Conservation (phyloP, 2,329 filamentous ascomycete genomes). For the Harringtonia lauricola region DNA sequence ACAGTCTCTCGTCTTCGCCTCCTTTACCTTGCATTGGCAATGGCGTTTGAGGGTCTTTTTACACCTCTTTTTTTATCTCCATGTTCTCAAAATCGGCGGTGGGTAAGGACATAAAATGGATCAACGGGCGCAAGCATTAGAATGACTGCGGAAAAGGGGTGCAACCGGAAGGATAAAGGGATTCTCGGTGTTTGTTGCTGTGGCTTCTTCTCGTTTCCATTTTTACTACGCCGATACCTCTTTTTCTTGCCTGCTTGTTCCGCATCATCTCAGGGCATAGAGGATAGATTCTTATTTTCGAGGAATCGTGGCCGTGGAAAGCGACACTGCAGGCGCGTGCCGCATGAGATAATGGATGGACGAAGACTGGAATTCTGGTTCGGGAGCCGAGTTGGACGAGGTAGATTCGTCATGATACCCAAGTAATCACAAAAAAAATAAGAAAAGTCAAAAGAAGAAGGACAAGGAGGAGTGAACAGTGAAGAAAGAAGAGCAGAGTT, state of each 20-base stretch:
- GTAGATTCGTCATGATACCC: conserved; percentile 1
- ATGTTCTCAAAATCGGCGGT: not conserved
- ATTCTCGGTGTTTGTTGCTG: not conserved
- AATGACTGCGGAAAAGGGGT: not conserved
- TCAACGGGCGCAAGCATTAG: conserved; percentile 6
- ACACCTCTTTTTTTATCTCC: not conserved
- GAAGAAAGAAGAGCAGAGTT: too few relatives aligned
- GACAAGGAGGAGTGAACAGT: not conserved
- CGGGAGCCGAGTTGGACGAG: not conserved
- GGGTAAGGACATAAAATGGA: conserved; percentile 5
- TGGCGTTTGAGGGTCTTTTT: not conserved
- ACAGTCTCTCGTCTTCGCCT: not conserved
- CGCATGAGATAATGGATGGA: not conserved
- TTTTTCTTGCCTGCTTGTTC: not conserved
- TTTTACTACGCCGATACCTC: not conserved
- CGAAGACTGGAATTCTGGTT: too few relatives aligned
- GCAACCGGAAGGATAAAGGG: not conserved
- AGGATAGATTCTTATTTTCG: conserved; percentile 8
- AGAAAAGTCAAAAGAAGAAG: not conserved
- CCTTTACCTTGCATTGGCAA: not conserved
- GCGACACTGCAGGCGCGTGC: not conserved
- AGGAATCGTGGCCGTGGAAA: not conserved
- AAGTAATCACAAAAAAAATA: conserved; percentile 5
- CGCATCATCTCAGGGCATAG: conserved; percentile 1
- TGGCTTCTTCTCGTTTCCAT: not conserved